These are phyloP conservation scores for Luvunga scandens DNA, from an alignment of 345 rosid genomes.

Conservation along the genomic window DNA sequence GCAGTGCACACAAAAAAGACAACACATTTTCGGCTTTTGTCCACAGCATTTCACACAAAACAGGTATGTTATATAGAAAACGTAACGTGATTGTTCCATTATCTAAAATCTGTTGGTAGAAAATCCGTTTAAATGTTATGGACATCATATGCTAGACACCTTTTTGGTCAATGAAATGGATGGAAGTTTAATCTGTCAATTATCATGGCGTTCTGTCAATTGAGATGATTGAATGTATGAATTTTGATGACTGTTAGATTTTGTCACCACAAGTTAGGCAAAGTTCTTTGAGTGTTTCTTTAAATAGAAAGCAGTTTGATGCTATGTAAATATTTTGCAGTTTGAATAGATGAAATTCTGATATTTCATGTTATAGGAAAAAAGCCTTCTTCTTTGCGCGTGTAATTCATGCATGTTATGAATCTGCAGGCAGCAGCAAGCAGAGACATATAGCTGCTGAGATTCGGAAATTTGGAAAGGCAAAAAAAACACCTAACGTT, in stretches of 20 bases:
- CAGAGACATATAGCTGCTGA: constrained; percentile 40
- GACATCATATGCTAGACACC: background rate
- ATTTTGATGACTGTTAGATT: background rate
- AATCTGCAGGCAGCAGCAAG: constrained; percentile 39
- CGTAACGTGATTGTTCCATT: background rate
- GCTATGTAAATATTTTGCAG: background rate
- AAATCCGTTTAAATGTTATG: background rate
- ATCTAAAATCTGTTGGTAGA: background rate
- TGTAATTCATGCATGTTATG: background rate
- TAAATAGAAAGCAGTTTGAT: background rate
- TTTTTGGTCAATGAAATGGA: background rate
- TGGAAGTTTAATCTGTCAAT: background rate
- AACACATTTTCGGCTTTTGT: constrained; percentile 22
- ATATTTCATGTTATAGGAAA: background rate
- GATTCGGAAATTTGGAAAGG: constrained; percentile 43
- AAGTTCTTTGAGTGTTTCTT: background rate
- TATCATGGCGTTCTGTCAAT: background rate
- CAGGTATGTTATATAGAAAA: constrained; percentile 20
- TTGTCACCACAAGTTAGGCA: background rate
- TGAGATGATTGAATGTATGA: too few relatives aligned
- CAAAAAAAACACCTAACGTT: constrained; percentile 28
- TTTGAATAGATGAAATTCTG: background rate
- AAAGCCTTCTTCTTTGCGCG: background rate
- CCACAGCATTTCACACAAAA: constrained; percentile 22
- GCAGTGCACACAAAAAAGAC: background rate